A percentile compares a stretch with the other conserved stretches of the same genome.
Conservation (phyloP, 2,329 filamentous ascomycete genomes). For the Pseudocercospora pini-densiflorae region DNA sequence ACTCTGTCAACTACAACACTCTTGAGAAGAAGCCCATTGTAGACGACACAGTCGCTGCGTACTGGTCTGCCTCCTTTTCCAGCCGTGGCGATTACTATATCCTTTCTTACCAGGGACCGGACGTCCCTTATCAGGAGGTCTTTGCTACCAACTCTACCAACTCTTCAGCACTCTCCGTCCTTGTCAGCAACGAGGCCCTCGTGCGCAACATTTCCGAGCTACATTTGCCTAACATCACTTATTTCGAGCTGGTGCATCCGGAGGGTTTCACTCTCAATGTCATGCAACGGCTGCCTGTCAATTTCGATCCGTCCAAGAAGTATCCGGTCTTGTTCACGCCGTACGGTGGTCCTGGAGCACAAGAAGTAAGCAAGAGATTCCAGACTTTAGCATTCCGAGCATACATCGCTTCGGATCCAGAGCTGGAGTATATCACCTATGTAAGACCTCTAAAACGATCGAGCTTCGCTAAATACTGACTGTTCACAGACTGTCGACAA, state of each 20-base stretch:
- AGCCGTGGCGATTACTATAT: constrained; percentile 67
- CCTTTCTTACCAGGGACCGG: constrained; percentile 66
- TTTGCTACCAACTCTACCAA: constrained; percentile 63
- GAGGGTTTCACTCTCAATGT: constrained; percentile 67
- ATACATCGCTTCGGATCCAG: constrained; percentile 69
- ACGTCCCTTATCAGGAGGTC: constrained; percentile 71
- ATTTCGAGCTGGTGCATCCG: constrained; percentile 65
- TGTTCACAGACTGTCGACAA: constrained; percentile 61
- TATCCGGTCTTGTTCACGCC: constrained; percentile 71
- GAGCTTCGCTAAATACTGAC: too few species aligned
- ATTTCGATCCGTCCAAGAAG: constrained; percentile 65
- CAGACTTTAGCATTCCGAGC: constrained; percentile 61
- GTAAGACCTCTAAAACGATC: too few species aligned
- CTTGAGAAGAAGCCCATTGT: constrained; percentile 63
- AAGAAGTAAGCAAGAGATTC: constrained; percentile 64
- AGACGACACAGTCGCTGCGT: constrained; percentile 62
- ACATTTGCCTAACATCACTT: constrained; percentile 67
- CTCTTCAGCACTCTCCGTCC: constrained; percentile 60
- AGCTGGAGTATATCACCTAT: constrained; percentile 70
- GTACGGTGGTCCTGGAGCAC: constrained; percentile 69
- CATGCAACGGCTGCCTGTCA: constrained; percentile 67
- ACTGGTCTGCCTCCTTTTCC: constrained; percentile 70
- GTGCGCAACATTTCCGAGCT: constrained; percentile 62
- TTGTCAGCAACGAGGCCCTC: constrained; percentile 65
- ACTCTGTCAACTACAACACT: constrained; percentile 65